Base-by-base conservation (phyloP, 2,329 filamentous ascomycete species). In the Ophiognomonia clavigignenti-juglandacearum region DNA sequence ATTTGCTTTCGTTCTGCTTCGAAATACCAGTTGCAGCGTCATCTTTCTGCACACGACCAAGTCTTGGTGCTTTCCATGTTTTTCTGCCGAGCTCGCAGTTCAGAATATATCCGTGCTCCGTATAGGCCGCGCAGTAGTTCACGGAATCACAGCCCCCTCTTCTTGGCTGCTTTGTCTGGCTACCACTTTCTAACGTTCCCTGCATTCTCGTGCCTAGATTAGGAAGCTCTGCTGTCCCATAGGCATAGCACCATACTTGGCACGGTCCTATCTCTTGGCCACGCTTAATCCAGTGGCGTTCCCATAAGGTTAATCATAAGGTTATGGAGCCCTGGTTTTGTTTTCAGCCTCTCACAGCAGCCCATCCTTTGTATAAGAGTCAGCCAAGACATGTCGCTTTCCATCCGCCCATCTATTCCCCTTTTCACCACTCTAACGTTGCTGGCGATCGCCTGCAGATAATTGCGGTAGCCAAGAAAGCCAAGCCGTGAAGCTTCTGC, bases 381-480 rank as follows among this genome's bases (percentile, higher is more conserved):
- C n/a, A n/a, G n/a, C n/a, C n/a, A n/a, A n/a, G n/a, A n/a, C n/a
- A n/a, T n/a, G n/a, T n/a, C n/a, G n/a, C n/a, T n/a, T n/a, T n/a
- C n/a, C n/a, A n/a, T n/a, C n/a, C n/a, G n/a, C n/a, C n/a, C n/a
- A n/a, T n/a, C n/a, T n/a, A n/a, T n/a, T n/a, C n/a, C n/a, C n/a
- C n/a, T n/a, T n/a, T n/a, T n/a, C n/a, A n/a, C n/a, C n/a, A n/a
- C n/a, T n/a, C n/a, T n/a, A n/a, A n/a, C n/a, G n/a, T n/a, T n/a
- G n/a, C n/a, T n/a, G 4, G n/a, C 13, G n/a, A 31, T 31, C 5
- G 5, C 13, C 29, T 31, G 29, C 29, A 11, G 29, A 31, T 31
- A n/a, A 31, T 34, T 16, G 45, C 10, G 18, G 27, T 43, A 47
- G 34, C 45, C 39, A 47, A 46, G 43, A 22, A 40, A 39, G 24